Percentiles rank a stretch among this genome's conserved stretches.
Conservation (phyloP, 176 grass and related monocot genomes). For the Elymus sibiricus region DNA sequence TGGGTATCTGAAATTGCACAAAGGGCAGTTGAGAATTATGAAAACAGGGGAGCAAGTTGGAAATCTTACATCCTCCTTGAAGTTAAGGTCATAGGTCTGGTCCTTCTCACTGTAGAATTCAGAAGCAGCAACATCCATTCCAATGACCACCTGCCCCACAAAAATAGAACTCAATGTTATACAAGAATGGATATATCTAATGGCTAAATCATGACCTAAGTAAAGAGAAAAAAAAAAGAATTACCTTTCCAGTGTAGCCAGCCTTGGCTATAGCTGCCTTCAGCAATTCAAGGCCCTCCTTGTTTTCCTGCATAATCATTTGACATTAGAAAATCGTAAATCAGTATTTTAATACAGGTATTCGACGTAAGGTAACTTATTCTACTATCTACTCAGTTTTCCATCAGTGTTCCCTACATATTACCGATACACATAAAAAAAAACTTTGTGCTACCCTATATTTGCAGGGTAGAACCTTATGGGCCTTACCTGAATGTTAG, state of each 20-base stretch:
- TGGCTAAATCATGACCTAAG: background rate
- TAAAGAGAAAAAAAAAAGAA: background rate
- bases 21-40: background rate
- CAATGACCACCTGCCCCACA: slow-evolving; percentile 69
- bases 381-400: background rate
- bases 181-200: background rate
- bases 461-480: background rate
- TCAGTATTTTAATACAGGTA: background rate
- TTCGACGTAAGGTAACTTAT: background rate
- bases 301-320: slow-evolving; percentile 72
- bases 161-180: background rate
- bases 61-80: slow-evolving; percentile 77
- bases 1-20: background rate
- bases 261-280: slow-evolving; percentile 92
- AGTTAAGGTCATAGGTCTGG: slow-evolving; percentile 84
- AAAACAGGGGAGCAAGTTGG: background rate
- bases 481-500: slow-evolving; percentile 79
- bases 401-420: background rate
- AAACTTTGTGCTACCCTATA: background rate
- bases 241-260: slow-evolving; percentile 90
- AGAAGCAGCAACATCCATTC: slow-evolving; percentile 97
- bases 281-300: slow-evolving; percentile 91
- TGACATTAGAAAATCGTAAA: background rate
- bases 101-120: slow-evolving; percentile 81
- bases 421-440: background rate